phyloP scores from a whole-genome alignment of 2,329 filamentous ascomycete species.

The Akanthomyces muscarius region DNA sequence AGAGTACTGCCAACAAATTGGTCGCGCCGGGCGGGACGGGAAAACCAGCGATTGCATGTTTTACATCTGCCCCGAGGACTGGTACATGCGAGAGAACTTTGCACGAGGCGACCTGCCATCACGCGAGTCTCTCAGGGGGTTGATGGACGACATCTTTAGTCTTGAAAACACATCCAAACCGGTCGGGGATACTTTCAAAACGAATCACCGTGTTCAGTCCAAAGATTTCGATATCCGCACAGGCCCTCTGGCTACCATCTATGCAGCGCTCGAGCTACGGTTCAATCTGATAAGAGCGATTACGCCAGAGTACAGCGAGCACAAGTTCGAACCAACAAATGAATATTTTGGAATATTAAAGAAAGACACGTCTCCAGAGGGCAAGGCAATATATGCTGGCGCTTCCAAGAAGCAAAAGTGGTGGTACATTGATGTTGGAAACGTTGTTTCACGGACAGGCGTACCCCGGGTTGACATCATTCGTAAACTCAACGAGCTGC shows the following conservation, averaged over 20 bases:
- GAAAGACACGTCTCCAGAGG: constrained; percentile 38
- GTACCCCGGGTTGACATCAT: constrained; percentile 46
- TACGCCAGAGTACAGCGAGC: constrained; percentile 54
- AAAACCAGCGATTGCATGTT: constrained; percentile 52
- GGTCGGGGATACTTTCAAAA: constrained; percentile 27
- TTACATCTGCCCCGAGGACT: constrained; percentile 54
- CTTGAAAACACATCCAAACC: constrained; percentile 21
- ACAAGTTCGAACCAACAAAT: constrained; percentile 42
- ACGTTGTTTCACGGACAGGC: constrained; percentile 27
- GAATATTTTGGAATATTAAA: constrained; percentile 30
- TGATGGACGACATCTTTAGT: constrained; percentile 51
- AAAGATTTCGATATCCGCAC: constrained; percentile 51
- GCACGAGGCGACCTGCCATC: constrained; percentile 57
- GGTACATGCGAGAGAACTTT: constrained; percentile 56
- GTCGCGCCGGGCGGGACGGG: constrained; percentile 52
- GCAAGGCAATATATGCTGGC: constrained; percentile 39
- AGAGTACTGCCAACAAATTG: constrained; percentile 56
- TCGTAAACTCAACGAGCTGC: constrained; percentile 50
- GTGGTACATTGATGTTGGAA: constrained; percentile 47
- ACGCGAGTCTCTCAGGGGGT: constrained; percentile 39
- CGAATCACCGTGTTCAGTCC: constrained; percentile 42
- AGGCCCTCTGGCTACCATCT: constrained; percentile 49
- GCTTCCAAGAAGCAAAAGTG: constrained; percentile 40
- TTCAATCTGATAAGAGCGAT: constrained; percentile 53
- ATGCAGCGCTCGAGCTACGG: constrained; percentile 57